A percentile compares a stretch with the other conserved stretches of the same genome.
Conservation (phyloP, 2,329 filamentous ascomycete species). For the Alternaria conjuncta region DNA sequence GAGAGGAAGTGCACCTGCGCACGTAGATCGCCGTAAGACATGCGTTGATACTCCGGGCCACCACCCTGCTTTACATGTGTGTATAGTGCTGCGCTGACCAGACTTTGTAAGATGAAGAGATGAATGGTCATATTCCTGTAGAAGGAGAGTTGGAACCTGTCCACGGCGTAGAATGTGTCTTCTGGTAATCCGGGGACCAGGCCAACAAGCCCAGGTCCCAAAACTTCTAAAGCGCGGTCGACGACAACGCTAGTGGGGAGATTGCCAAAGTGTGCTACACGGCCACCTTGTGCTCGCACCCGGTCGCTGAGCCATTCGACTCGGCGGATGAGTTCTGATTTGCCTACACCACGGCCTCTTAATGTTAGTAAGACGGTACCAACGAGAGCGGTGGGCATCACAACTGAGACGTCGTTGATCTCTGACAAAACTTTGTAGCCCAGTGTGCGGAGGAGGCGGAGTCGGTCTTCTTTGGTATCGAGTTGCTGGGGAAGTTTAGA, state of each 20-base stretch:
- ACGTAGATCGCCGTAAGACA: conserved; percentile 74
- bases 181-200: conserved; percentile 80
- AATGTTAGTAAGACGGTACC: conserved; percentile 92
- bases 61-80: conserved; percentile 88
- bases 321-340: conserved; percentile 80
- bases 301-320: conserved; percentile 89
- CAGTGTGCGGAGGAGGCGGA: conserved; percentile 80
- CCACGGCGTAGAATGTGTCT: conserved; percentile 92
- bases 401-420: conserved; percentile 94
- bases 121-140: conserved; percentile 99
- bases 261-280: conserved; percentile 91
- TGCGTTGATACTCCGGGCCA: conserved; percentile 79
- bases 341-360: conserved; percentile 88
- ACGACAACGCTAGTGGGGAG: conserved; percentile 81
- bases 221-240: conserved; percentile 86
- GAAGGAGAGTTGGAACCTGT: conserved; percentile 94
- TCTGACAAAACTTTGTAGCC: conserved; percentile 92
- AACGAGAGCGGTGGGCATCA: conserved; percentile 97
- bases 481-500: conserved; percentile 48
- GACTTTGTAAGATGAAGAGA: conserved; percentile 89
- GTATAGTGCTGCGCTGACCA: conserved; percentile 91
- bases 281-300: conserved; percentile 83
- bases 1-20: conserved; percentile 89
- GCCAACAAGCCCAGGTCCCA: conserved; percentile 88
- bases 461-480: conserved; percentile 57